Conservation (phyloP, 164 flowering plant species). For the Vitis amurensis region DNA sequence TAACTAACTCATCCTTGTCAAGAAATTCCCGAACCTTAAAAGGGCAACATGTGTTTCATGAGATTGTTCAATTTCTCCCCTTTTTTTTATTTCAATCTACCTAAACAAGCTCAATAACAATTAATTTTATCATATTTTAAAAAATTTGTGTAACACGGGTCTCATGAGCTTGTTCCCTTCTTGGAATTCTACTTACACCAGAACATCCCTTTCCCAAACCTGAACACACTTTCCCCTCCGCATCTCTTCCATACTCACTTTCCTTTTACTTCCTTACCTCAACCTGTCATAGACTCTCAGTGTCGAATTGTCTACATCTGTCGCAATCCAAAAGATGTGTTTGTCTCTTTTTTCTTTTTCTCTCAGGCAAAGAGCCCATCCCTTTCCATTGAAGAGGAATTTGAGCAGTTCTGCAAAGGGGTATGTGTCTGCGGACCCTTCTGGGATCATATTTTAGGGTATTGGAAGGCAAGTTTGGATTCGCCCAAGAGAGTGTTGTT, state of each 20-base stretch:
- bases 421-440: background rate
- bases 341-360: background rate
- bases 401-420: background rate
- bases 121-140: no score
- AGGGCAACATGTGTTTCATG: no score
- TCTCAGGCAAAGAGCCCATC: background rate
- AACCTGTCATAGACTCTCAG: no score
- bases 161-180: constrained; percentile 1
- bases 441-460: constrained; percentile 4
- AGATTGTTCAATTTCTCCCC: no score
- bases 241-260: background rate
- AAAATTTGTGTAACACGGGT: no score
- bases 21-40: no score
- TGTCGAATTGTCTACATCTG: no score
- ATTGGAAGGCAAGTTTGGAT: background rate
- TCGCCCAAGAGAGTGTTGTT: background rate
- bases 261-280: no score
- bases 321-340: background rate
- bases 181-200: background rate
- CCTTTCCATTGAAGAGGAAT: background rate
- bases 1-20: no score
- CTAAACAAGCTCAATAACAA: no score
- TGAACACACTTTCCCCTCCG: background rate
- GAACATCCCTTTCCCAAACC: background rate
- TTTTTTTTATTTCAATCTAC: no score